A percentile compares a stretch with the other conserved stretches of the same genome.
Evolutionary conservation across 2,329 filamentous ascomycete species (phyloP).

Genomic region (Lachnellula arida): DNA sequence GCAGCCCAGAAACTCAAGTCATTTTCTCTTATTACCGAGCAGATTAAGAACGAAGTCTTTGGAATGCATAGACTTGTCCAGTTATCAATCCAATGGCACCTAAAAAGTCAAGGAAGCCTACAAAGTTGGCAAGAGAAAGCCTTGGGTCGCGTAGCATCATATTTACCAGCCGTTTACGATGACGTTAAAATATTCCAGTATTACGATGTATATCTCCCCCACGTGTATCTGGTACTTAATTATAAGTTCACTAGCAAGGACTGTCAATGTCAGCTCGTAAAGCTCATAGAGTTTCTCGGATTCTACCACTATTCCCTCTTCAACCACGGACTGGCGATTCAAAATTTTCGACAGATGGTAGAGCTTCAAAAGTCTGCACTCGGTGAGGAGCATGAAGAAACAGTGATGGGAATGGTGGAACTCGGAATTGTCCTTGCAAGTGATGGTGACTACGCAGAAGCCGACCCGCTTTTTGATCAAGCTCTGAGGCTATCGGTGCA

Average conservation of each 20-base stretch:
- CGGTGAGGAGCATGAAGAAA: too few relatives aligned
- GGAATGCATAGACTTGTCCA: conserved; percentile 18
- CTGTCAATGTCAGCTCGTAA: conserved; percentile 11
- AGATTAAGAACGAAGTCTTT: conserved; percentile 9
- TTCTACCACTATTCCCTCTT: conserved; percentile 14
- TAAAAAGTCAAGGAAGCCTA: conserved; percentile 6
- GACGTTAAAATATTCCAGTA: conserved; percentile 18
- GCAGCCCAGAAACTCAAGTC: conserved; percentile 33
- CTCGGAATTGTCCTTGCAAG: too few relatives aligned
- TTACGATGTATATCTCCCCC: conserved; percentile 29
- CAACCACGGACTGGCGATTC: not conserved
- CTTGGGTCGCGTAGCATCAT: conserved; percentile 8
- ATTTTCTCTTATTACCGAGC: conserved; percentile 34
- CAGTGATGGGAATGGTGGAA: too few relatives aligned
- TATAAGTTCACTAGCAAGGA: conserved; percentile 7
- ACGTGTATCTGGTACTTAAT: conserved; percentile 14
- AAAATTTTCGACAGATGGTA: too few relatives aligned
- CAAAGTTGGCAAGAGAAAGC: conserved; percentile 6
- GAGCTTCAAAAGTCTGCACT: too few relatives aligned
- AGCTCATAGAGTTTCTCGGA: conserved; percentile 12
- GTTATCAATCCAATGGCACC: conserved; percentile 18
- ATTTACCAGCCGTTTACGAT: conserved; percentile 12
- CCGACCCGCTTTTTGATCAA: too few relatives aligned
- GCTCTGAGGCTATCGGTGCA: too few relatives aligned
- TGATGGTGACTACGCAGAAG: too few relatives aligned